Evolutionary conservation across 345 rosid species (phyloP), one percentile per base, ranked within the genome.

Genomic region (Hypericum perforatum): DNA sequence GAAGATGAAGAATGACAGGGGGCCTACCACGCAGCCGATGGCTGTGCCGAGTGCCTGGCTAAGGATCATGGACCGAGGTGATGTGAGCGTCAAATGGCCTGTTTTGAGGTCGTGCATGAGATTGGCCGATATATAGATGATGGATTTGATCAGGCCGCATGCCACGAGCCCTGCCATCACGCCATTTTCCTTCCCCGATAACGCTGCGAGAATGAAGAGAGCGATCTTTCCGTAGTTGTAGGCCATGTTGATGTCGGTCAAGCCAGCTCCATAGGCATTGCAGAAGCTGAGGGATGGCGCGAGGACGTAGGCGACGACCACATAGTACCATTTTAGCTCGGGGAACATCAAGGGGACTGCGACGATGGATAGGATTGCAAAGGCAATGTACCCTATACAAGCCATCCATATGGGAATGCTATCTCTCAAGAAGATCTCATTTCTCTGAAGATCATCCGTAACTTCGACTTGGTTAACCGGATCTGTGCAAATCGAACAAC

Each of bases 201-300:
- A 39, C 0, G 99, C 86, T 0, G 99, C 91, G 6, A 92, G 80
- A 52, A 82, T 71, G 47, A 92, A 88, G 45, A 92, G 89, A 0
- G 94, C 94, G 0, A 87, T 95, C 73, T 92, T 85, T 32, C 97
- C 99, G 6, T 92, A 89, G 58, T 85, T 92, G 64, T 77, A 89
- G 44, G 89, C 89, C 97, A 92, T 85, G 79, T 89, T 92, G 91
- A 92, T 89, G 74, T 88, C 99, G 0, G 97, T 92, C 36, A 89
- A 76, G 7, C 99, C 97, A 5, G 95, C 94, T 0, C 99, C 94
- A 11, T 92, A 92, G 0, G 99, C 99, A 43, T 92, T 92, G 74
- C 99, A 89, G 76, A 85, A 92, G 70, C 97, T 76, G 22, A 92
- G 87, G 60, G 81, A 70, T 1, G 99, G 99, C 0, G 99, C 97